Base-by-base conservation (phyloP, 2,329 filamentous ascomycete genomes). In the Dactylellina haptotyla region DNA sequence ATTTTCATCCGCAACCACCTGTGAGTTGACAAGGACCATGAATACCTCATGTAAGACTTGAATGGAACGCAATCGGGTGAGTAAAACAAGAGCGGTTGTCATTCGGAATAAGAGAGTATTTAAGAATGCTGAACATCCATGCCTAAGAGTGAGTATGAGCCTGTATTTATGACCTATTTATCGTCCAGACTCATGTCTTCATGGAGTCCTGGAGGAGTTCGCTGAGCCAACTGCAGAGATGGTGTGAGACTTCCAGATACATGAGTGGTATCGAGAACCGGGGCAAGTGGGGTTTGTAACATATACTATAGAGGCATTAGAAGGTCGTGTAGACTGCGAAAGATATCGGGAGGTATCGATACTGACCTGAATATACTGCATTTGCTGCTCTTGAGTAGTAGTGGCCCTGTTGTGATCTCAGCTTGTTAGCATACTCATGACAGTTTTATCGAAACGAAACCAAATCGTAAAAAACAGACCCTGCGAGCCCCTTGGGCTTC, bases 211-310 rank as follows among this genome's bases (percentile, higher is more conserved):
- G 32, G 32, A 43, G 4, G 34, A 41, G 34, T 12, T 43, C 20
- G 48, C 16, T 66, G 61, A 23, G 61, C 61, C 9, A 73, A 18
- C 39, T 73, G 37, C 14, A 56, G 41, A 20, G 69, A 66, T 9
- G 69, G 56, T 4, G 61, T 66, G 48, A 73, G 51, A 20, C 53
- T 57, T n/a, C 69, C 69, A 26, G 61, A 56, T 34, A 54, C 61
- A 12, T 61, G 59, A 28, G 69, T 66, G 28, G 61, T 73, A 41
- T 65, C 63, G 25, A 75, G 43, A 32, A 69, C 56, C 3, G 70
- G 70, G 41, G 70, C 70, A 48, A 75, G 70, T 25, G 70, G 70
- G n/a, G 56, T 61, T 57, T 75, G 70, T 12, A 75, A 56, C 70
- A 75, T 75, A 46, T 75, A 75, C 64, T 75, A 34, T 10, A 41